These are phyloP conservation scores for Fusarium temperatum DNA, from an alignment of 2,329 filamentous ascomycete species.

Conservation along the genomic window DNA sequence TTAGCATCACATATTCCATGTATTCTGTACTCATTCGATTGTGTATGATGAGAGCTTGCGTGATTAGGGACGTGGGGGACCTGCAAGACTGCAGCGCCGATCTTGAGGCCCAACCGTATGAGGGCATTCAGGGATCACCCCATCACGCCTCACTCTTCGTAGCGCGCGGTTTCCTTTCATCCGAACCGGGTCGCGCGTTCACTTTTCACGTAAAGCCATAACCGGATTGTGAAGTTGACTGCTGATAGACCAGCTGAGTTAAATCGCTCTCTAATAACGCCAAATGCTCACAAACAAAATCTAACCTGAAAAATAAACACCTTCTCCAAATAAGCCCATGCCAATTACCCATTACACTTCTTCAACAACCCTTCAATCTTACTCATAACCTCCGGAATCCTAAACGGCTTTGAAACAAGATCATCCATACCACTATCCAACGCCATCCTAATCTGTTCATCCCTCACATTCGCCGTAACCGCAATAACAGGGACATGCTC, in stretches of 20 bases:
- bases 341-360: background rate
- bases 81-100: background rate
- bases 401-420: constrained; percentile 67
- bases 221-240: accelerated
- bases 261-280: background rate
- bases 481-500: constrained; percentile 56
- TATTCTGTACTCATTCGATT: accelerated
- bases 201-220: accelerated
- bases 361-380: constrained; percentile 55
- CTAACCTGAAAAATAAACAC: accelerated
- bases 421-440: constrained; percentile 56
- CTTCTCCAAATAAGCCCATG: accelerated
- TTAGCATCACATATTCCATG: background rate
- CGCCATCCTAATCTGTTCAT: constrained; percentile 56
- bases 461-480: constrained; percentile 57
- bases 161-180: background rate
- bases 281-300: background rate
- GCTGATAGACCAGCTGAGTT: too few species aligned
- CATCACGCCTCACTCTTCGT: too few species aligned
- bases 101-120: background rate
- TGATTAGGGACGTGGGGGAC: background rate
- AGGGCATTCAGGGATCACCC: background rate
- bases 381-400: constrained; percentile 60
- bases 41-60: background rate
- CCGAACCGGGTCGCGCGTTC: too few species aligned